Evolutionary conservation across 306 rosid genomes (phyloP).

Genomic region (Vigna radiata): DNA sequence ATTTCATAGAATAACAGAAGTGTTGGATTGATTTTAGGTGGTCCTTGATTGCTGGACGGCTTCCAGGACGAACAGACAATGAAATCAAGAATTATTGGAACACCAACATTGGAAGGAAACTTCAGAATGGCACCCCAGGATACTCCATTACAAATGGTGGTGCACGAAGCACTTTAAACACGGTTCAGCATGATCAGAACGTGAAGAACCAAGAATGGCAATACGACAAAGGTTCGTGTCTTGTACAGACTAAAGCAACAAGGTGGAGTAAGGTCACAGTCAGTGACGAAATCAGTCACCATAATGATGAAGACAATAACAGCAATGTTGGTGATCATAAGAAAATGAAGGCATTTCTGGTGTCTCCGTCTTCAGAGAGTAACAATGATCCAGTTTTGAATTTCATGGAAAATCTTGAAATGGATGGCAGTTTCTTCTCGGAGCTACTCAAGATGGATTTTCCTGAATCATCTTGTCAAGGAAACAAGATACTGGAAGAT

Average conservation of each 20-base stretch:
- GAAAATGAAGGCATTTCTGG: neutral
- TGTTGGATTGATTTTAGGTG: conserved; percentile 49
- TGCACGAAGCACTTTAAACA: neutral
- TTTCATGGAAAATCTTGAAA: conserved; percentile 56
- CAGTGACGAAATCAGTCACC: neutral
- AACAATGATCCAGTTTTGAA: conserved; percentile 24
- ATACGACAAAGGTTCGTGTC: conserved; percentile 21
- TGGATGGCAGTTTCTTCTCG: conserved; percentile 52
- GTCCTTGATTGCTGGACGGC: conserved; percentile 71
- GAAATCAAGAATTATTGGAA: conserved; percentile 89
- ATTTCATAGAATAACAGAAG: neutral
- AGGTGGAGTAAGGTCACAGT: conserved; percentile 60
- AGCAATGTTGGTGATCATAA: neutral
- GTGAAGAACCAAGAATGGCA: neutral
- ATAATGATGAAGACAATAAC: neutral
- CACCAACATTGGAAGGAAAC: conserved; percentile 64
- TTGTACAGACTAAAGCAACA: conserved; percentile 62
- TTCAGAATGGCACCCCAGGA: conserved; percentile 40
- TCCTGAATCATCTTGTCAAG: conserved; percentile 38
- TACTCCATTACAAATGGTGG: conserved; percentile 15
- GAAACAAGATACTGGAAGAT: conserved; percentile 14
- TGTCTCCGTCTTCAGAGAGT: conserved; percentile 26
- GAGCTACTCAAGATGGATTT: conserved; percentile 56
- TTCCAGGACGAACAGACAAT: conserved; percentile 91
- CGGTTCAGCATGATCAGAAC: neutral